These are phyloP conservation scores for Ephemerocybe angulata DNA, from an alignment of 768 basidiomycete genomes.

Conservation along the genomic window DNA sequence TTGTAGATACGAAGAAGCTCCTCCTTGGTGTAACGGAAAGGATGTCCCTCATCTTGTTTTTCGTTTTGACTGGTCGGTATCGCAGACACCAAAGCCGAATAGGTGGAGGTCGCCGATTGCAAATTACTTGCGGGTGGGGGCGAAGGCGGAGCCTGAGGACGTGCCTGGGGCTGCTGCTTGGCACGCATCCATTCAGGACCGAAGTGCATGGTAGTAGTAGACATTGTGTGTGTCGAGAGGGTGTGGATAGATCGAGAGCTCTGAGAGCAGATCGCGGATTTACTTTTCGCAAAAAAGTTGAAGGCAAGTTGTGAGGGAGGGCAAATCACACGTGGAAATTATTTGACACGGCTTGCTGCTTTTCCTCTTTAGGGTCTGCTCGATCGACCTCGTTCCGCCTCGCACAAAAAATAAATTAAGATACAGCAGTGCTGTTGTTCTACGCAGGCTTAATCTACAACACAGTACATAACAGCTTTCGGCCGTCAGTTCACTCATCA, in stretches of 20 bases:
- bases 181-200: conserved; percentile 92
- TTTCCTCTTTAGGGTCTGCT: conserved; percentile 6
- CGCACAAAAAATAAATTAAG: not conserved
- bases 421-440: not conserved
- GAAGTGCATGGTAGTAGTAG: conserved; percentile 78
- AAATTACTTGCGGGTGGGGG: conserved; percentile 48
- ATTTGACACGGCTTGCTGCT: conserved; percentile 22
- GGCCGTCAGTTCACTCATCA: conserved; percentile 17
- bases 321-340: conserved; percentile 40
- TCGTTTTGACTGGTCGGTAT: conserved; percentile 48
- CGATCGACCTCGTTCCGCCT: not conserved
- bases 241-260: conserved; percentile 16
- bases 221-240: conserved; percentile 34
- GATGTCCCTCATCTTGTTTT: conserved; percentile 61
- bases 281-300: conserved; percentile 33
- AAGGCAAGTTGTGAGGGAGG: conserved; percentile 20
- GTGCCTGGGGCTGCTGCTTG: conserved; percentile 57
- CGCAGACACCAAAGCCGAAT: conserved; percentile 65
- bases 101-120: conserved; percentile 56
- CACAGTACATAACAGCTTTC: not conserved
- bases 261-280: conserved; percentile 19
- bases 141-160: conserved; percentile 53
- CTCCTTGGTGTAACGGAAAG: conserved; percentile 86
- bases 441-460: not conserved
- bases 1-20: conserved; percentile 81